phyloP scores from a whole-genome alignment of 2,329 filamentous ascomycete genomes.

The Diaporthe velutina region DNA sequence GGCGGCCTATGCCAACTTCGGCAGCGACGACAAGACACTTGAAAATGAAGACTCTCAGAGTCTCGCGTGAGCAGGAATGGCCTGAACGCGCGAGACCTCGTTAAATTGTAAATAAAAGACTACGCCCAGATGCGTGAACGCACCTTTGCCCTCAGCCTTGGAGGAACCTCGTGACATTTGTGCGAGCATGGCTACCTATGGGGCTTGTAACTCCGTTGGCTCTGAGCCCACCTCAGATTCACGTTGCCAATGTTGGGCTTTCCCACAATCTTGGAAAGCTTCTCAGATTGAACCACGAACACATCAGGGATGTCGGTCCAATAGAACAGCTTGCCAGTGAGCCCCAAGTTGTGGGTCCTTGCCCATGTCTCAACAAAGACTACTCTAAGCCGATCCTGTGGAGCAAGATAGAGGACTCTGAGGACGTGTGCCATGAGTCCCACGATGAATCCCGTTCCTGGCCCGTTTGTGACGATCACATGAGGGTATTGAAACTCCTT shows the following conservation, averaged over 20 bases:
- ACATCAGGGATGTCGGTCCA: constrained; percentile 75
- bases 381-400: constrained; percentile 72
- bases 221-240: constrained; percentile 29
- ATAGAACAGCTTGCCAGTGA: constrained; percentile 84
- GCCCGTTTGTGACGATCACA: constrained; percentile 88
- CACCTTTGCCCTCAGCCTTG: neutral
- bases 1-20: constrained; percentile 59
- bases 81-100: neutral
- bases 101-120: neutral
- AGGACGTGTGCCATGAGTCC: constrained; percentile 63
- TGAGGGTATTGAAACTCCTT: constrained; percentile 68
- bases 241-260: constrained; percentile 48
- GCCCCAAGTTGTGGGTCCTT: constrained; percentile 82
- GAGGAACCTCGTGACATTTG: too few relatives aligned
- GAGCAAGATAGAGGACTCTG: constrained; percentile 59
- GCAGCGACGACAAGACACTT: constrained; percentile 49
- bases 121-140: neutral
- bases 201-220: neutral
- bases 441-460: constrained; percentile 87
- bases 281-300: constrained; percentile 86
- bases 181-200: neutral
- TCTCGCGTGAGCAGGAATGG: constrained; percentile 13
- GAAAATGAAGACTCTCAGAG: constrained; percentile 37
- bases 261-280: constrained; percentile 64
- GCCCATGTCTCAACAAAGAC: constrained; percentile 96